Conservation (phyloP, 495 filamentous ascomycete species). For the Xylaria flabelliformis region DNA sequence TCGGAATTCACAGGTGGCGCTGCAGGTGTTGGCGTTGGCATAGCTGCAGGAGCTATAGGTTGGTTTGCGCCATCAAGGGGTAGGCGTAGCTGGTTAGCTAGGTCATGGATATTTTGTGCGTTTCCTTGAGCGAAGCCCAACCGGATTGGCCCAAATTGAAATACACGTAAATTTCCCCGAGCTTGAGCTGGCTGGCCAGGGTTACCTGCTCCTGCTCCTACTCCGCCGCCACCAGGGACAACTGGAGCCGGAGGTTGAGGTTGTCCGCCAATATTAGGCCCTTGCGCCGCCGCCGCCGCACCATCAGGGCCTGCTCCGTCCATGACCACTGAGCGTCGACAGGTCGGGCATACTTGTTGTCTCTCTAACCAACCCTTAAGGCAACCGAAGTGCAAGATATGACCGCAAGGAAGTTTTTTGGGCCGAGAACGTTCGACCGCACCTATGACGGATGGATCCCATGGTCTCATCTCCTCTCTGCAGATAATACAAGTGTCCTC, state of each 20-base stretch:
- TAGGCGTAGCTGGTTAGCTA: conserved; percentile 50
- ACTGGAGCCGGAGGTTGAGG: conserved; percentile 36
- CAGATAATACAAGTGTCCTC: conserved; percentile 98
- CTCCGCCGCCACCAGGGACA: conserved; percentile 38
- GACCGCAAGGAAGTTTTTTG: conserved; percentile 95
- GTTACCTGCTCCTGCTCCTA: conserved; percentile 27
- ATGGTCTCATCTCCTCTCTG: conserved; percentile 90
- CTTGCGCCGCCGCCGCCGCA: conserved; percentile 24
- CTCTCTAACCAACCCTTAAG: conserved; percentile 97
- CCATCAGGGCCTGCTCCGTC: conserved; percentile 32
- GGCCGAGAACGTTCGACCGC: conserved; percentile 83
- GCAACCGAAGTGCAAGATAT: conserved; percentile 93
- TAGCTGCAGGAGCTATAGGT: conserved; percentile 35
- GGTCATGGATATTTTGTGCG: conserved; percentile 53
- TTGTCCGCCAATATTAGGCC: conserved; percentile 34
- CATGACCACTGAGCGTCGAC: conserved; percentile 77
- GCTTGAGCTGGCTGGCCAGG: conserved; percentile 36
- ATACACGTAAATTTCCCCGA: conserved; percentile 48
- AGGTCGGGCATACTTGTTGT: conserved; percentile 96
- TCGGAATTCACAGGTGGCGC: conserved; percentile 28
- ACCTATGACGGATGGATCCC: conserved; percentile 56
- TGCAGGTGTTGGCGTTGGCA: conserved; percentile 34
- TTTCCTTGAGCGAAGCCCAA: conserved; percentile 62
- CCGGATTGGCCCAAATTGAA: conserved; percentile 67
- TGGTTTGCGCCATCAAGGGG: conserved; percentile 35